A percentile compares a stretch with the other conserved stretches of the same genome.
Evolutionary conservation across 331 rosid species (phyloP).

Genomic region (Saraca asoca): DNA sequence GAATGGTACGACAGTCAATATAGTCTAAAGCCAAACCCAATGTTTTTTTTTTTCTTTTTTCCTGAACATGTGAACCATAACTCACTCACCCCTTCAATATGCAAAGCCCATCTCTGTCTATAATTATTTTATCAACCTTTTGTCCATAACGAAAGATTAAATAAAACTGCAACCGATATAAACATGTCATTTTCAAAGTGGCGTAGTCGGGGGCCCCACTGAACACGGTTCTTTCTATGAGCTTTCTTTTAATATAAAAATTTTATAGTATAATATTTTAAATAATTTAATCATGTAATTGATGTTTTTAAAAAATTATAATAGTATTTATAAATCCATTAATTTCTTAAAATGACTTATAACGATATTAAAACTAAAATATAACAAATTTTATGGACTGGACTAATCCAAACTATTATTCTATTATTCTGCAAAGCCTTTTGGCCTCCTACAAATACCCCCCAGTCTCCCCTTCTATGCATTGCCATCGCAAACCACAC

Average conservation of each 20-base stretch:
- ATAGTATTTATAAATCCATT: too few relatives aligned
- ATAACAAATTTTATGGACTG: too few relatives aligned
- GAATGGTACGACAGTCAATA: background rate
- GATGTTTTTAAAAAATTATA: too few relatives aligned
- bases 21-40: too few relatives aligned
- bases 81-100: background rate
- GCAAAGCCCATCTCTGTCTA: background rate
- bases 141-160: background rate
- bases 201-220: slow-evolving; percentile 66
- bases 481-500: slow-evolving; percentile 49
- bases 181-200: slow-evolving; percentile 42
- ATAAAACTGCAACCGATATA: slow-evolving; percentile 23
- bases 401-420: too few relatives aligned
- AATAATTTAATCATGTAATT: too few relatives aligned
- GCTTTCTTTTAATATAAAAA: too few relatives aligned
- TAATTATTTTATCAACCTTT: background rate
- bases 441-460: slow-evolving; percentile 72
- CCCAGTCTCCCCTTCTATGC: slow-evolving; percentile 31
- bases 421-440: slow-evolving; percentile 21
- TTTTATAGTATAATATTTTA: too few relatives aligned
- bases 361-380: too few relatives aligned
- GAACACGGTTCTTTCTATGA: slow-evolving; percentile 50
- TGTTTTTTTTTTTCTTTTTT: too few relatives aligned
- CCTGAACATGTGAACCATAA: too few relatives aligned
- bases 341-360: too few relatives aligned